These are phyloP conservation scores for Microbotryomycetes sp. DNA, from an alignment of 1,284 basidiomycete genomes.

Conservation along the genomic window DNA sequence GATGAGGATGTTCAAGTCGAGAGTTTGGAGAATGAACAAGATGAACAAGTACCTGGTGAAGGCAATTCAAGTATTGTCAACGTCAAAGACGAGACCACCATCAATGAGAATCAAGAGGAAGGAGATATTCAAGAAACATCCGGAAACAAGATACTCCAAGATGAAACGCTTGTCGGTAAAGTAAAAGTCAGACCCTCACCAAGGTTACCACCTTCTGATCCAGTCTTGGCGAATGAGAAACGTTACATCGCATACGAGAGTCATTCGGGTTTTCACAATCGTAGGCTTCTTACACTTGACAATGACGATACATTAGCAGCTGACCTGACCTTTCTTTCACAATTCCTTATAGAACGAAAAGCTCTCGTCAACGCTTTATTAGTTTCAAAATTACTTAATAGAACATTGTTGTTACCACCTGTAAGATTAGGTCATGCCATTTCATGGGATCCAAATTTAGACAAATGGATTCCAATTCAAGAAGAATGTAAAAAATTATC, in stretches of 20 bases:
- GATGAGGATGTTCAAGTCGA: background rate
- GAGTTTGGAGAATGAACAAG: background rate
- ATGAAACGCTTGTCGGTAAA: background rate
- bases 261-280: constrained; percentile 31
- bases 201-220: constrained; percentile 2
- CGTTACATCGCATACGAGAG: constrained; percentile 21
- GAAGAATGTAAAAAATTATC: constrained; percentile 20
- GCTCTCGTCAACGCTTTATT: constrained; percentile 28
- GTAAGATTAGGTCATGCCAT: constrained; percentile 21
- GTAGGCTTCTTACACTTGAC: background rate
- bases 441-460: constrained; percentile 15
- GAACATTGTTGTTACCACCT: constrained; percentile 29
- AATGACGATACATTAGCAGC: background rate
- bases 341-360: constrained; percentile 13
- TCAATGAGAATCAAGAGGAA: background rate
- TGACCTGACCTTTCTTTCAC: background rate
- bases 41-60: background rate
- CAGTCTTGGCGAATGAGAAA: background rate
- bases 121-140: background rate
- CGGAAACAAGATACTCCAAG: background rate
- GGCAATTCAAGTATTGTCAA: too few species aligned
- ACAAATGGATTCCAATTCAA: background rate
- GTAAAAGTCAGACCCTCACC: constrained; percentile 14
- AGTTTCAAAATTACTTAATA: constrained; percentile 22
- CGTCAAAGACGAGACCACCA: background rate